Conservation (phyloP, 2,329 filamentous ascomycete genomes). For the Colletotrichum sp. region DNA sequence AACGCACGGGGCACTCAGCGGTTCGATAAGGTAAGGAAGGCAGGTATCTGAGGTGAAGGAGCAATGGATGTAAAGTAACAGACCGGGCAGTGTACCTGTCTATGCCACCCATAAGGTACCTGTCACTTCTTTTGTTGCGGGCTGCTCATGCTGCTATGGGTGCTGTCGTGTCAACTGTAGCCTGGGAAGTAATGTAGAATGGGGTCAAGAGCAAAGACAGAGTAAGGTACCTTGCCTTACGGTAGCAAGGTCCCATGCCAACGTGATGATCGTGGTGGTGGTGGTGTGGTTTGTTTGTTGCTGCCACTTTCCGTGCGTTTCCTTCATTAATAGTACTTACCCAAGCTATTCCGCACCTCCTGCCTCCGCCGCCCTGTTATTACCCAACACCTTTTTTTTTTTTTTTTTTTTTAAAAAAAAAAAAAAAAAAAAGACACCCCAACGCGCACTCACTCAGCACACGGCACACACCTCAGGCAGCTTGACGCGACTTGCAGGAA, state of each 20-base stretch:
- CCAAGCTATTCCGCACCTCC: not conserved
- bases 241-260: not conserved
- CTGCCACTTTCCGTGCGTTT: not conserved
- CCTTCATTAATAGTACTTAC: not conserved
- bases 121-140: not conserved
- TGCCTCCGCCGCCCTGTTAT: not conserved
- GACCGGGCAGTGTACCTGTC: not conserved
- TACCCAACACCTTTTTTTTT: not conserved
- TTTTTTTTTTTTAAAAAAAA: too few relatives aligned
- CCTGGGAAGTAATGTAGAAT: not conserved
- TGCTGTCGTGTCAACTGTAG: not conserved
- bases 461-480: not conserved
- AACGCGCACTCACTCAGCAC: not conserved
- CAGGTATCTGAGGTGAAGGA: not conserved
- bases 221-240: too few relatives aligned
- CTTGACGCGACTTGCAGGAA: not conserved
- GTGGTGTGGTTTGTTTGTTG: not conserved
- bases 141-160: not conserved
- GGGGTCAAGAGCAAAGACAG: not conserved
- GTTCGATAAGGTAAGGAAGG: not conserved
- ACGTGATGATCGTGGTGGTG: not conserved
- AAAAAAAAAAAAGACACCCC: not conserved
- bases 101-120: not conserved
- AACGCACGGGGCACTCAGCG: constrained; percentile 4
- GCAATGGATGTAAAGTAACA: not conserved